Base-by-base conservation (phyloP, 2,329 filamentous ascomycete genomes). In the Sclerotinia glacialis region DNA sequence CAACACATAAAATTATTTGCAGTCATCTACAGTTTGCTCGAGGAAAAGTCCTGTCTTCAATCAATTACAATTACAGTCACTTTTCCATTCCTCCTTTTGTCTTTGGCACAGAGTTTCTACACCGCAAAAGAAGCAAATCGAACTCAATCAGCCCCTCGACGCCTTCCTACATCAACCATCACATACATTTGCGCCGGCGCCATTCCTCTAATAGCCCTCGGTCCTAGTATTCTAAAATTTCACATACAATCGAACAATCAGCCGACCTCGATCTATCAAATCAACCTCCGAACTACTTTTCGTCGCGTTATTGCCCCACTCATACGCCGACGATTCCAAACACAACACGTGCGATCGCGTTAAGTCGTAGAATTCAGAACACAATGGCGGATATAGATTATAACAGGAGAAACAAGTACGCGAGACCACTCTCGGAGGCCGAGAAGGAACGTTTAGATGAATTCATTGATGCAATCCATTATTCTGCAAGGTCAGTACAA, bases 401-500 rank as follows among this genome's bases (percentile, higher is more conserved):
- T 73, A 89, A 83, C 74, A 88, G 94, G 78, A 91, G 94, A 77
- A 98, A 98, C 82, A 90, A 91, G 81, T 86, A 87, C 77, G 91
- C 95, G 52, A 88, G 94, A 69, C 85, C 89, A 69, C 81, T 99
- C 67, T 87, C 89, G 42, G 92, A 97, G 70, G 80, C 84, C 23
- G 95, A 99, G 83, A 88, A 90, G 71, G 87, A 89, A 72, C 87
- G 89, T 68, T 83, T 99, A 67, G 92, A 97, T 69, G 93, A 98
- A 78, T 98, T 91, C 77, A 87, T 95, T 72, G 93, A 98, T 75
- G 86, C 87, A 42, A 99, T 99, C 74, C 93, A 98, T 80, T 99
- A 99, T 81, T 98, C 94, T 63, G 86, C 91, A 70, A 87, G 93
- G 93, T 96, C 82, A 75, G 84, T 76, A 65, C 59, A 66, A 42